Evolutionary conservation across 495 filamentous ascomycete species (phyloP).

Genomic region (Penicillium lividum): DNA sequence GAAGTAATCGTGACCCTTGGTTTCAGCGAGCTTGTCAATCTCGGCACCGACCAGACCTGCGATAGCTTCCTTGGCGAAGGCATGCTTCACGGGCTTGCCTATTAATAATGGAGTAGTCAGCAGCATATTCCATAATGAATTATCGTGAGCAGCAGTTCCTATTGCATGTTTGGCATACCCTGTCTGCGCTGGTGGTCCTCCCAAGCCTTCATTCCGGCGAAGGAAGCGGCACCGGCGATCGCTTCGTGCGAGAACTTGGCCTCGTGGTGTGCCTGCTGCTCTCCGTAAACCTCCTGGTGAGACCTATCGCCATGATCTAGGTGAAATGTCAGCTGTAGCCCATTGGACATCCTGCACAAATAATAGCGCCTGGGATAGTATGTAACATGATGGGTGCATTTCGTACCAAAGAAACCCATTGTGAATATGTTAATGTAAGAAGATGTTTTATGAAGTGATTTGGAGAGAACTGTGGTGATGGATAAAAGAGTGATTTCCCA

Average conservation of each 20-base stretch:
- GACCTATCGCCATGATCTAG: conserved; percentile 52
- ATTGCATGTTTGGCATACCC: conserved; percentile 45
- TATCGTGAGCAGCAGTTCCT: neutral
- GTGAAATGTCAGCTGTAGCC: conserved; percentile 9
- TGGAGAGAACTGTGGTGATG: conserved; percentile 11
- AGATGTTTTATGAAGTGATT: conserved; percentile 10
- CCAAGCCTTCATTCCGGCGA: conserved; percentile 78
- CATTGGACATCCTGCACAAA: neutral
- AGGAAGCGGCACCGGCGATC: conserved; percentile 73
- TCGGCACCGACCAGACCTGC: conserved; percentile 71
- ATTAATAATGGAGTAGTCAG: conserved; percentile 3
- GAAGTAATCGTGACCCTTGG: conserved; percentile 60
- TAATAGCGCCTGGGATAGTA: no score
- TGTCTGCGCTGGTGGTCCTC: conserved; percentile 73
- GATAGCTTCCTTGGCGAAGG: conserved; percentile 75
- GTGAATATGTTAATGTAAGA: conserved; percentile 19
- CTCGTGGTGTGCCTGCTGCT: conserved; percentile 49
- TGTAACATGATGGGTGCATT: no score
- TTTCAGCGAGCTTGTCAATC: conserved; percentile 78
- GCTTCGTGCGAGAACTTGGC: conserved; percentile 71
- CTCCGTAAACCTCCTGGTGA: conserved; percentile 62
- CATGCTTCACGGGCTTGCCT: conserved; percentile 72
- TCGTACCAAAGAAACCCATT: conserved; percentile 42
- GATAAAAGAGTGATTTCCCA: neutral
- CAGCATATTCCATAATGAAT: neutral